A percentile compares a stretch with the other conserved stretches of the same genome.
These are phyloP conservation scores for Ascochyta lentis DNA, from an alignment of 2,329 filamentous ascomycete genomes.

Conservation along the genomic window DNA sequence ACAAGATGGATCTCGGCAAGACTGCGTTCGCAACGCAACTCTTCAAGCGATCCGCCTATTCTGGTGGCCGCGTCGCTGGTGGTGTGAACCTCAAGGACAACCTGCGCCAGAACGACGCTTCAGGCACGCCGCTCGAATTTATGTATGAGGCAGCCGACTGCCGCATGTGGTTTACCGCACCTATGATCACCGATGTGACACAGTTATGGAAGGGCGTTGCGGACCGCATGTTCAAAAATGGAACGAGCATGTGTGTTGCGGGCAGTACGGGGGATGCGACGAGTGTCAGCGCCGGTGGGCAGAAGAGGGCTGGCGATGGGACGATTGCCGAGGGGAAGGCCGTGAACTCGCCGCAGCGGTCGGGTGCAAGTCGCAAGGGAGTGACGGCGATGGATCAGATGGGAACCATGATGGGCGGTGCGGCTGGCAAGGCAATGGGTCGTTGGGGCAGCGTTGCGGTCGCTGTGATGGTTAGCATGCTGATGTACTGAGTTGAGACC, in stretches of 20 bases:
- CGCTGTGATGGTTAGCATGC: conserved; percentile 5
- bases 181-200: conserved; percentile 45
- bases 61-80: conserved; percentile 30
- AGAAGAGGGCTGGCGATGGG: conserved; percentile 37
- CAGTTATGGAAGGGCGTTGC: conserved; percentile 49
- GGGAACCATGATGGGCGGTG: conserved; percentile 1
- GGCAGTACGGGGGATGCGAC: conserved; percentile 40
- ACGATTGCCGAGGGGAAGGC: conserved; percentile 10
- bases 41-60: conserved; percentile 40
- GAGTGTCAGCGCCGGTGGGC: conserved; percentile 40
- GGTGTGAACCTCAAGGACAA: conserved; percentile 50
- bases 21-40: conserved; percentile 44
- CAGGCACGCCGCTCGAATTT: conserved; percentile 50
- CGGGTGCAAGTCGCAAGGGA: background rate
- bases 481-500: background rate
- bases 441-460: background rate
- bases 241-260: conserved; percentile 33
- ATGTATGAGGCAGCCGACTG: conserved; percentile 53
- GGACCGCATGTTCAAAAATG: conserved; percentile 44
- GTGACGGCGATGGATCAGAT: background rate
- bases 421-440: background rate
- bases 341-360: background rate
- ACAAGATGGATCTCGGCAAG: conserved; percentile 36
- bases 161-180: conserved; percentile 49
- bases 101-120: conserved; percentile 44